Conservation (phyloP, 106 monocot genomes). For the Dendrobium chrysotoxum region DNA sequence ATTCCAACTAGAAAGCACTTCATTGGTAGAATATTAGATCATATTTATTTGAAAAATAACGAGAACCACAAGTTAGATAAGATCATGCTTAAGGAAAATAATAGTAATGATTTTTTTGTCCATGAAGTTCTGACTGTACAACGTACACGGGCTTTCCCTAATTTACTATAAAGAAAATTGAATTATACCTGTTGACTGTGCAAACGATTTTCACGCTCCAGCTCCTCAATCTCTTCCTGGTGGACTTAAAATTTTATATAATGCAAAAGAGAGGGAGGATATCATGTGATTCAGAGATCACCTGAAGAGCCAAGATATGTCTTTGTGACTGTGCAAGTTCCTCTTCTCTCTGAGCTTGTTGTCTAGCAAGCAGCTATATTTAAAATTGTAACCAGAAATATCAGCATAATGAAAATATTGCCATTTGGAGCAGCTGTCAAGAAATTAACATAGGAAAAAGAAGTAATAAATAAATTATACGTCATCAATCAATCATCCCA, state of each 20-base stretch:
- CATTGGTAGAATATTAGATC: background rate
- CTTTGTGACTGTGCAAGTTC: conserved; percentile 95
- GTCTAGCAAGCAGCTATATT: conserved; percentile 80
- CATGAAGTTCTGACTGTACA: no score
- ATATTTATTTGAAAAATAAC: background rate
- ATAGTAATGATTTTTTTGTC: background rate
- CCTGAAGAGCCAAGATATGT: conserved; percentile 92
- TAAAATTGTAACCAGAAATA: conserved; percentile 9
- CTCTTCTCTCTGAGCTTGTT: conserved; percentile 98
- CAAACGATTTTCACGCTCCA: conserved; percentile 92
- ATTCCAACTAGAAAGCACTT: background rate
- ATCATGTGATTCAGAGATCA: conserved; percentile 15
- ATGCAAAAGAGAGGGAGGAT: background rate
- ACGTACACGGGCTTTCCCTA: background rate
- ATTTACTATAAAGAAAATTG: background rate
- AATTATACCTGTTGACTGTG: conserved; percentile 70
- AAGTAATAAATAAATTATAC: background rate
- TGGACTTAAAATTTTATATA: conserved; percentile 5
- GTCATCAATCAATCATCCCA: background rate
- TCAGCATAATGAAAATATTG: background rate
- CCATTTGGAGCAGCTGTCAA: background rate
- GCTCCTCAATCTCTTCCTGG: conserved; percentile 97
- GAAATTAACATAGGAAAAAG: background rate
- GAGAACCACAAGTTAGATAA: background rate
- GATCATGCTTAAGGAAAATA: background rate